These are phyloP conservation scores for Pelargonium fulgidum DNA, from an alignment of 441 rosid genomes.

Conservation along the genomic window DNA sequence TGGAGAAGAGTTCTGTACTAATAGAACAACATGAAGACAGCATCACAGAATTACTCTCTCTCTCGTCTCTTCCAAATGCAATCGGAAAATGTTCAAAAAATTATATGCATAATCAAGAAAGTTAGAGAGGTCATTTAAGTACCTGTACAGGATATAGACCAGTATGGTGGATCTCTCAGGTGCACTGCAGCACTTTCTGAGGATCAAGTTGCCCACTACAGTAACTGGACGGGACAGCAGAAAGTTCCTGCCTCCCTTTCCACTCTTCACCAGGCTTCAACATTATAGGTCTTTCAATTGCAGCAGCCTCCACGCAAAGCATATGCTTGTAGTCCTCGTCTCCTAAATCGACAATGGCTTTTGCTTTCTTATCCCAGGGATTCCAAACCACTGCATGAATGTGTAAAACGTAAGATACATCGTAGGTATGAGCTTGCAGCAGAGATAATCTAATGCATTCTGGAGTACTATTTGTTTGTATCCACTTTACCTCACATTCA, in stretches of 20 bases:
- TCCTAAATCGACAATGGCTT: conserved; percentile 71
- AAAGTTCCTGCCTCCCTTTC: conserved; percentile 84
- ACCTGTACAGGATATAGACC: conserved; percentile 31
- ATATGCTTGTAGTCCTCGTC: conserved; percentile 89
- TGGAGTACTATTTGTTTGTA: no score
- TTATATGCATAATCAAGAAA: not conserved
- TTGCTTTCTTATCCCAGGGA: conserved; percentile 92
- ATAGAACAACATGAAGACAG: no score
- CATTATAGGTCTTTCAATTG: conserved; percentile 69
- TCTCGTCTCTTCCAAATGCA: no score
- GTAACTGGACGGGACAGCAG: conserved; percentile 81
- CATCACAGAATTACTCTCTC: no score
- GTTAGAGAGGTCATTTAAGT: conserved; percentile 11
- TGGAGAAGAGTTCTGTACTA: no score
- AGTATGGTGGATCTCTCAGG: conserved; percentile 23
- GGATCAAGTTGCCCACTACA: conserved; percentile 94
- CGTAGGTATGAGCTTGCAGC: no score
- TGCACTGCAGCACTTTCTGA: conserved; percentile 46
- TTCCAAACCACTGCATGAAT: conserved; percentile 78
- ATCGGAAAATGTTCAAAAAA: not conserved
- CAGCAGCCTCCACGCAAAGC: conserved; percentile 87
- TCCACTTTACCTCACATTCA: no score
- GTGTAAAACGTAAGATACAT: no score
- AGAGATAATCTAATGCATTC: no score
- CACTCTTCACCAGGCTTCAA: conserved; percentile 92